Evolutionary conservation across 129 eudicot species (phyloP).

Genomic region (Lactuca sativa): DNA sequence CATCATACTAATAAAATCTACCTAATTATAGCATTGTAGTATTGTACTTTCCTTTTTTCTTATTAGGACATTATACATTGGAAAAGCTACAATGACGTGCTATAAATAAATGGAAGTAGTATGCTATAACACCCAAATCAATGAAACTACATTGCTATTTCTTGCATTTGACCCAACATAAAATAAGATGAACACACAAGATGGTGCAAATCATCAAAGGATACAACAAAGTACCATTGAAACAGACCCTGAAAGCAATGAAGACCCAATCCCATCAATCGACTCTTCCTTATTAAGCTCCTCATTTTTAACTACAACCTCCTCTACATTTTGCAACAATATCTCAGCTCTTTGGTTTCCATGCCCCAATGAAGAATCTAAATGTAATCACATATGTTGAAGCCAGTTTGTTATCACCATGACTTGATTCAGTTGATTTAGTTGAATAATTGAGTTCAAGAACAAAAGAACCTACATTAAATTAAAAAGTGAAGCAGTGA

Average conservation of each 20-base stretch:
- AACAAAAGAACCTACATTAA: constrained; percentile 51
- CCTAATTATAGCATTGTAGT: no score
- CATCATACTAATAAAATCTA: no score
- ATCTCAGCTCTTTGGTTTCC: constrained; percentile 50
- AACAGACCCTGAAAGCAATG: constrained; percentile 85
- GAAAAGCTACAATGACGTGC: no score
- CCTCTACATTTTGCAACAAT: constrained; percentile 61
- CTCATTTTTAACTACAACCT: constrained; percentile 69
- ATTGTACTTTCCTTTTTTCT: no score
- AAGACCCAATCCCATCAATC: constrained; percentile 60
- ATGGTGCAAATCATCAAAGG: constrained; percentile 37
- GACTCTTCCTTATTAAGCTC: constrained; percentile 52
- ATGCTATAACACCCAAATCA: no score
- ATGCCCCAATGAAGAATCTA: constrained; percentile 62
- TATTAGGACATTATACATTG: no score
- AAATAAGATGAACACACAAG: not conserved
- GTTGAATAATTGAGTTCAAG: constrained; percentile 25
- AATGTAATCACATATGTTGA: constrained; percentile 62
- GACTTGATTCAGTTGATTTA: constrained; percentile 86
- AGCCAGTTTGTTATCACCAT: constrained; percentile 78
- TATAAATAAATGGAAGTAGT: no score
- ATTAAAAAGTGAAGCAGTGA: not conserved
- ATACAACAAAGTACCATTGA: constrained; percentile 97
- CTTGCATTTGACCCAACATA: no score
- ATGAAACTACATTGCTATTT: no score